Base-by-base conservation (phyloP, 176 grass and related monocot species). In the Elaeis guineensis region DNA sequence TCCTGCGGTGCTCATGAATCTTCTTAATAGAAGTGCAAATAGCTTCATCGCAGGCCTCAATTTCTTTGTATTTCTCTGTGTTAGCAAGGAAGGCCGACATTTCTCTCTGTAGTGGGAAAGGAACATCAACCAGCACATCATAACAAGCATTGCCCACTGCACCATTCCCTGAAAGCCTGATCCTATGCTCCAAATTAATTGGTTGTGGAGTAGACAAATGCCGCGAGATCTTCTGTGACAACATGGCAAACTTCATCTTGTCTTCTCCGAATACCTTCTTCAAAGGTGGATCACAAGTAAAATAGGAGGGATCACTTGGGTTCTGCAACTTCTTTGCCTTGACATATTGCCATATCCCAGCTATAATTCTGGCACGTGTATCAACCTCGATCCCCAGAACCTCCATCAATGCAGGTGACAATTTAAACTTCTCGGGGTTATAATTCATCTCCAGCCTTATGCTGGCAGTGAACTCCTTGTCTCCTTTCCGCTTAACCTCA, bases 11-110 rank as follows among this genome's bases (percentile, higher is more conserved):
- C 83, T 97, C 87, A 67, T 97, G 87, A 67, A 97, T 97, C 77
- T 97, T 97, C 87, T 97, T 97, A 69, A 97, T 91, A 19, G 83
- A 90, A 35, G 92, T 83, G 30, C 80, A 88, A 62, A 97, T 97
- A 20, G 91, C 78, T 72, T 97, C 92, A 60, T 97, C 78, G 15
- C 92, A 97, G 62, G 92, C 78, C 58, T 97, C 87, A 66, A 97
- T 90, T 69, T 97, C 92, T 69, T 85, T 87, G 59, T 91, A 84
- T 62, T 97, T 97, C 69, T 97, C 92, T 1, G 85, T 90, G 75
- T 91, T 97, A 11, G 87, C 78, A 9, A 97, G 83, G 62, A 88
- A 97, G 6, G 75, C 51, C 2, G 81, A 63, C 81, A 91, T 97
- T 66, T 97, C 87, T 63, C 90, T 97, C 68, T 97, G 92, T 28